These are phyloP conservation scores for Skeletonema marinoi DNA, from an alignment of 108 stramenopile species.

Conservation along the genomic window DNA sequence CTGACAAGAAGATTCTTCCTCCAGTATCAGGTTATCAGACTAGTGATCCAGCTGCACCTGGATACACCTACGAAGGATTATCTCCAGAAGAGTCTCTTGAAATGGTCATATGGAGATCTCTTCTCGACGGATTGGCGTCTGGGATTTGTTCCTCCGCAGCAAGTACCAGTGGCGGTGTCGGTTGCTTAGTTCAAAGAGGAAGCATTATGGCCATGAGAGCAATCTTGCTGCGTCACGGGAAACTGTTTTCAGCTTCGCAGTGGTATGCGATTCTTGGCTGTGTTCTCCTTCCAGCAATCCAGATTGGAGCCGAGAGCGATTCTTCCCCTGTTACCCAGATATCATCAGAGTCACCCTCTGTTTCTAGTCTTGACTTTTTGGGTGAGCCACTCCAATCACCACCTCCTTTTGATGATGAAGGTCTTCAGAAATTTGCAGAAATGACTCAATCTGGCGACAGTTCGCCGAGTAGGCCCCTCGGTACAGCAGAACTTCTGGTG, in stretches of 20 bases:
- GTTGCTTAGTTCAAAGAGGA: conserved; percentile 83
- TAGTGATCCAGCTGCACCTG: conserved; percentile 48
- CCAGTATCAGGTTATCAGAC: conserved; percentile 58
- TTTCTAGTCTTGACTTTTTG: conserved; percentile 84
- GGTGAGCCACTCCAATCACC: conserved; percentile 65
- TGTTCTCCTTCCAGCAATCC: conserved; percentile 74
- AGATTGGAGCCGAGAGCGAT: conserved; percentile 69
- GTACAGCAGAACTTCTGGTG: conserved; percentile 78
- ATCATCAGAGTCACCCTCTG: conserved; percentile 79
- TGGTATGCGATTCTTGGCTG: conserved; percentile 61
- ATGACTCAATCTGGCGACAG: conserved; percentile 60
- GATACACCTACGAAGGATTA: conserved; percentile 78
- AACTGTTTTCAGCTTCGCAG: conserved; percentile 65
- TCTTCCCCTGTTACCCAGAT: conserved; percentile 66
- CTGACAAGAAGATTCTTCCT: conserved; percentile 64
- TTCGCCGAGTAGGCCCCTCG: conserved; percentile 66
- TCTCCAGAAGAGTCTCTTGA: conserved; percentile 66
- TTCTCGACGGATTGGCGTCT: conserved; percentile 82
- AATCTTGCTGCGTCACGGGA: conserved; percentile 84
- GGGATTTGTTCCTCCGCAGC: conserved; percentile 62
- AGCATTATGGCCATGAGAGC: conserved; percentile 80
- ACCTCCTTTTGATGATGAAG: conserved; percentile 71
- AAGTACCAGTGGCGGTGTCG: conserved; percentile 73
- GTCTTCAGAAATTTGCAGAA: conserved; percentile 62
- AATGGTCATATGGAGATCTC: conserved; percentile 85